Conservation (phyloP, 2,329 filamentous ascomycete genomes). For the Colletotrichum caudatum region DNA sequence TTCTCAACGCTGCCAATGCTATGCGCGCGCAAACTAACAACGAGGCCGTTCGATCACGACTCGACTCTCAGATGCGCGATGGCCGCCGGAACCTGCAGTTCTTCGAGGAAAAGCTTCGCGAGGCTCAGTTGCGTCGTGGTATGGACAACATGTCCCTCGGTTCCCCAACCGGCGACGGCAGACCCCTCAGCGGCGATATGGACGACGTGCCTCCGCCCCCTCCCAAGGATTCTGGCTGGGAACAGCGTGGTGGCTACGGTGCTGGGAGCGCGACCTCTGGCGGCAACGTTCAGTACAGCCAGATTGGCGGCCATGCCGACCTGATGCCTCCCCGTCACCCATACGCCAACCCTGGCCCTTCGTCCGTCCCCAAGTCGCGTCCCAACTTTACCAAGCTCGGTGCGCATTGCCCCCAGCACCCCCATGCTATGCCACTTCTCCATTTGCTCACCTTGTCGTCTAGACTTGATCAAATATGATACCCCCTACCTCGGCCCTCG, state of each 20-base stretch:
- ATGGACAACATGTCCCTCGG: slow-evolving; percentile 75
- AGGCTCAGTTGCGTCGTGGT: slow-evolving; percentile 85
- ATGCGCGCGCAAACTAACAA: slow-evolving; percentile 98
- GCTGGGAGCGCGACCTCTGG: slow-evolving; percentile 72
- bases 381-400: slow-evolving; percentile 97
- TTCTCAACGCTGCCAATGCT: slow-evolving; percentile 92
- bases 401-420: slow-evolving; percentile 57
- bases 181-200: slow-evolving; percentile 61
- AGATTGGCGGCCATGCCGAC: slow-evolving; percentile 74
- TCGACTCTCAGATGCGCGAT: slow-evolving; percentile 95
- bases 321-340: slow-evolving; percentile 86
- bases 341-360: slow-evolving; percentile 79
- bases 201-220: slow-evolving; percentile 72
- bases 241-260: slow-evolving; percentile 44
- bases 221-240: slow-evolving; percentile 73
- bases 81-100: slow-evolving; percentile 94
- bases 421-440: neutral
- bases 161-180: slow-evolving; percentile 56
- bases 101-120: slow-evolving; percentile 90
- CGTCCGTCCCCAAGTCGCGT: slow-evolving; percentile 77
- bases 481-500: slow-evolving; percentile 94
- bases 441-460: slow-evolving; percentile 23
- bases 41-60: slow-evolving; percentile 86
- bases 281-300: slow-evolving; percentile 66
- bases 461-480: slow-evolving; percentile 98